Base-by-base conservation (phyloP, 1,284 basidiomycete genomes). In the Porogramme epimiltina region DNA sequence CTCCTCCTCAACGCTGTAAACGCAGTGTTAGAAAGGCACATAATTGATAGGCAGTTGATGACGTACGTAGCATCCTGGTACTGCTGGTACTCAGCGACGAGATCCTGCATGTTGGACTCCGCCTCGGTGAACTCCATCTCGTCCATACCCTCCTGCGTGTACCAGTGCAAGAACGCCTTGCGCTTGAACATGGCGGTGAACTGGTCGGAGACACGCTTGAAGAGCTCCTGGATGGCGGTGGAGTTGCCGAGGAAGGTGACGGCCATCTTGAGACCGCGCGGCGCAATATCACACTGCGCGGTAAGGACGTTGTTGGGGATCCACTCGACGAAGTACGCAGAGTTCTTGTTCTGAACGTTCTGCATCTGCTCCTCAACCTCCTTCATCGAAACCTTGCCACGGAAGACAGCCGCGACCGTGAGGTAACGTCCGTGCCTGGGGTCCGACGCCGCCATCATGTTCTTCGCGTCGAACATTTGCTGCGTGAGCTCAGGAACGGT, bases 171-270 rank as follows among this genome's bases (percentile, higher is more conserved):
- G 89, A 98, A 98, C 39, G 95, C 95, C 80, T 97, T 97, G 72
- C 95, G 84, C 81, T 95, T 91, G 87, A 97, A 98, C 96, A 98
- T 98, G 74, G 93, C 92, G 55, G 91, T 92, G 85, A 98, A 98
- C 74, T 98, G 95, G 71, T 95, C 92, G 63, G 87, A 90, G 70
- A 96, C 92, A 78, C 95, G 93, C 81, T 95, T 94, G 91, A 98
- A 97, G 60, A 98, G 81, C 73, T 96, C 94, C 74, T 97, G 95
- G 71, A 98, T 98, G 52, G 91, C 92, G 52, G 94, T 98, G 41
- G 93, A 94, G 84, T 98, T 98, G 67, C 95, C 95, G 70, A 98
- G 84, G 80, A 98, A 98, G 34, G 95, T 98, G 55, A 95, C 91
- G 23, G 92, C 90, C 93, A 96, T 95, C 84, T 95, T 96, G 66